Evolutionary conservation across 2,329 filamentous ascomycete genomes (phyloP).

Genomic region (Verticillium nubilum): DNA sequence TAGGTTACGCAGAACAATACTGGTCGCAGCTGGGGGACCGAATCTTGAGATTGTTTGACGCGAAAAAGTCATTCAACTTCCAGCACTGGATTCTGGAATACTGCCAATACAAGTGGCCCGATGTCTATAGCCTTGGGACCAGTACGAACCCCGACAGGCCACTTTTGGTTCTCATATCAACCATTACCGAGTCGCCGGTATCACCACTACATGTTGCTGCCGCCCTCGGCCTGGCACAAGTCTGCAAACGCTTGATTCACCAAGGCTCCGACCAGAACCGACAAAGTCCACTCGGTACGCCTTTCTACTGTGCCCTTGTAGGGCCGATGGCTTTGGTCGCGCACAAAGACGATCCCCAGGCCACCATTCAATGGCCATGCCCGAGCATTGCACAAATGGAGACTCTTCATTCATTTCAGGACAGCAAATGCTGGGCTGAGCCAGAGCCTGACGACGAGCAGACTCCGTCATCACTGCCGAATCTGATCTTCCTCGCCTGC

Average conservation of each 20-base stretch:
- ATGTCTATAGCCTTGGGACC: conserved; percentile 10
- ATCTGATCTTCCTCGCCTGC: conserved; percentile 5
- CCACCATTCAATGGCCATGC: not conserved
- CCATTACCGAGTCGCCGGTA: conserved; percentile 19
- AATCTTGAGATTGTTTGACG: conserved; percentile 21
- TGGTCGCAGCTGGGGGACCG: conserved; percentile 21
- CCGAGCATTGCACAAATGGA: conserved; percentile 9
- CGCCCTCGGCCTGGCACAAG: conserved; percentile 21
- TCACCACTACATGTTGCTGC: conserved; percentile 28
- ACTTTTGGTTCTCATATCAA: conserved; percentile 21
- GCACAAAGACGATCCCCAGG: conserved; percentile 2
- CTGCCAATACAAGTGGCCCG: conserved; percentile 21
- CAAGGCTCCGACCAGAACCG: conserved; percentile 13
- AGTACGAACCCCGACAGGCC: conserved; percentile 5
- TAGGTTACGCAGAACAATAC: conserved; percentile 16
- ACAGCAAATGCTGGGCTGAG: conserved; percentile 10
- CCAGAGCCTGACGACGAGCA: not conserved
- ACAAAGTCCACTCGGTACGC: conserved; percentile 19
- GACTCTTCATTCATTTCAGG: conserved; percentile 21
- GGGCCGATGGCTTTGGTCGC: conserved; percentile 22
- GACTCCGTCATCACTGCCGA: conserved; percentile 2
- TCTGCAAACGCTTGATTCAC: conserved; percentile 17
- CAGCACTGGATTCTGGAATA: conserved; percentile 31
- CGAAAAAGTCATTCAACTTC: conserved; percentile 21
- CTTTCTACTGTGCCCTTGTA: conserved; percentile 27